These are phyloP conservation scores for Neurospora sp. DNA, from an alignment of 2,329 filamentous ascomycete genomes.

Conservation along the genomic window DNA sequence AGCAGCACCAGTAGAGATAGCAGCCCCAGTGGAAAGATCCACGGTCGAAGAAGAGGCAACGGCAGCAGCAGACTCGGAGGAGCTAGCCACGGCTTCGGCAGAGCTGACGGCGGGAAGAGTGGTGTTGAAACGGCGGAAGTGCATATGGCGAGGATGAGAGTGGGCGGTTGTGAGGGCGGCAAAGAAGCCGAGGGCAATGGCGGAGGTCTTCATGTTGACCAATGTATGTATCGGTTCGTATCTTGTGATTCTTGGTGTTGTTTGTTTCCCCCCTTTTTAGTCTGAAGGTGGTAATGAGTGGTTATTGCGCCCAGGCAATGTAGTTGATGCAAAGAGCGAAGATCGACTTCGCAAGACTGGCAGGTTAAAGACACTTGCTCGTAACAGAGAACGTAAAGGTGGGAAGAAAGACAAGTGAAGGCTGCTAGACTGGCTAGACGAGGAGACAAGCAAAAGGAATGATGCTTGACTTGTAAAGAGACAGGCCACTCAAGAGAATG, in stretches of 20 bases:
- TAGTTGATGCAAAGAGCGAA: conserved; percentile 19
- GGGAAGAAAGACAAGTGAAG: conserved; percentile 17
- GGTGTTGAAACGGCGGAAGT: conserved; percentile 16
- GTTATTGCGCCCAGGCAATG: conserved; percentile 10
- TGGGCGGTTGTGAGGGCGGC: conserved; percentile 33
- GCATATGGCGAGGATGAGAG: conserved; percentile 28
- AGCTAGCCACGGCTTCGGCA: neutral
- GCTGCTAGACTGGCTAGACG: conserved; percentile 9
- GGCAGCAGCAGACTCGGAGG: conserved; percentile 10
- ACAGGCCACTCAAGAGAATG: conserved; percentile 12
- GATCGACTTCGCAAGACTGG: conserved; percentile 21
- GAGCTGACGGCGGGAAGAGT: neutral
- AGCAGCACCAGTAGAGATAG: neutral
- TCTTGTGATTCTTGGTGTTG: conserved; percentile 2
- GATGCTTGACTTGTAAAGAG: conserved; percentile 16
- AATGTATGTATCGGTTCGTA: conserved; percentile 10
- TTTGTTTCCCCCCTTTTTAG: conserved; percentile 6
- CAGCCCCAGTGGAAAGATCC: neutral
- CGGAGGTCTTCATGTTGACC: conserved; percentile 38
- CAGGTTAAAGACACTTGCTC: conserved; percentile 23
- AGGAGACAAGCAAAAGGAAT: conserved; percentile 21
- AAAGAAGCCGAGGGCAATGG: conserved; percentile 33
- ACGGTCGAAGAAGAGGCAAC: conserved; percentile 1
- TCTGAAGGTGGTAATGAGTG: conserved; percentile 5
- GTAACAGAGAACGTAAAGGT: conserved; percentile 21